A percentile compares a stretch with the other conserved stretches of the same genome.
phyloP scores from a whole-genome alignment of 257 asterid species.

The Lycium ferocissimum region DNA sequence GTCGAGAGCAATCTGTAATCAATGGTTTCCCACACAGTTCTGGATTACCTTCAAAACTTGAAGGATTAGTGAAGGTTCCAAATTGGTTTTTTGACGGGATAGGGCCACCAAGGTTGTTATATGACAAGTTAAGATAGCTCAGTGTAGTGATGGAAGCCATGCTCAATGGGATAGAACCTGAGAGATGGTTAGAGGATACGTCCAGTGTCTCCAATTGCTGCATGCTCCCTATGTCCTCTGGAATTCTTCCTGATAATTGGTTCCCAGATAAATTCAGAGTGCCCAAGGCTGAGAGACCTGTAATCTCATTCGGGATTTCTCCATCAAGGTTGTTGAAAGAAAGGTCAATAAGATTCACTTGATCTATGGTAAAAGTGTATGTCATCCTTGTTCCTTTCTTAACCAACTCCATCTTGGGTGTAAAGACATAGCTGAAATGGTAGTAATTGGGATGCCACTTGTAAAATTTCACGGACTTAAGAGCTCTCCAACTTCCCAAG shows the following conservation, averaged over 20 bases:
- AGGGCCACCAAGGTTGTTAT: neutral
- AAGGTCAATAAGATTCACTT: conserved; percentile 35
- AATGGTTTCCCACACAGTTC: conserved; percentile 34
- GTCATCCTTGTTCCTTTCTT: conserved; percentile 31
- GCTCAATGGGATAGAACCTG: conserved; percentile 28
- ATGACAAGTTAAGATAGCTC: conserved; percentile 18
- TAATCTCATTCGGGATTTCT: conserved; percentile 27
- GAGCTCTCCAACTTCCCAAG: conserved; percentile 16
- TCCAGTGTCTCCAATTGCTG: conserved; percentile 35
- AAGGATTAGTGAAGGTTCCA: conserved; percentile 35
- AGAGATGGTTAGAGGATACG: conserved; percentile 34
- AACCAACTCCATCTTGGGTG: conserved; percentile 29
- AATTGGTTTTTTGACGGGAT: conserved; percentile 12
- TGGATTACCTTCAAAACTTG: conserved; percentile 32
- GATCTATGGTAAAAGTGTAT: conserved; percentile 27
- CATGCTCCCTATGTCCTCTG: conserved; percentile 31
- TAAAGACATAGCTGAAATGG: conserved; percentile 11
- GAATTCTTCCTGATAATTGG: conserved; percentile 37
- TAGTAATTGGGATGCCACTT: neutral
- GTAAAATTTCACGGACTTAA: neutral
- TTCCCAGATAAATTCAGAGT: conserved; percentile 38
- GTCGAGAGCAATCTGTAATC: neutral
- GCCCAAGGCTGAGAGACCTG: conserved; percentile 13
- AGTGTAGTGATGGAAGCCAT: conserved; percentile 28
- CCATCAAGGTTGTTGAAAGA: conserved; percentile 32